These are phyloP conservation scores for Kodamaea laetipori DNA, from an alignment of 805 yeast species.

Conservation along the genomic window DNA sequence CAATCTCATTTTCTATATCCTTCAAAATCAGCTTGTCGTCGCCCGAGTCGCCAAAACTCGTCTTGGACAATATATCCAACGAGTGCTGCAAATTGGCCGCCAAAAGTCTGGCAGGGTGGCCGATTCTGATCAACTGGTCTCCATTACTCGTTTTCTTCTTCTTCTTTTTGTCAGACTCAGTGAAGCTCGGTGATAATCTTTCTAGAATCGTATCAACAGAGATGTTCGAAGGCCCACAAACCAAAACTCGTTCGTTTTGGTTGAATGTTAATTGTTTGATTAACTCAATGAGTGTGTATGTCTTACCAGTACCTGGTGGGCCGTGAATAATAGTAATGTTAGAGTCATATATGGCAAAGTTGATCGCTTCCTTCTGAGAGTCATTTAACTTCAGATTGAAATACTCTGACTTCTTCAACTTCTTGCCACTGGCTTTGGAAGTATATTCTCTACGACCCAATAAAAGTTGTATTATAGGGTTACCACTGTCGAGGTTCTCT, in stretches of 20 bases:
- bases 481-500: slow-evolving; percentile 38
- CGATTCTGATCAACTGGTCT: slow-evolving; percentile 69
- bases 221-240: slow-evolving; percentile 93
- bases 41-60: slow-evolving; percentile 49
- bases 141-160: slow-evolving; percentile 32
- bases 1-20: slow-evolving; percentile 74
- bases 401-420: slow-evolving; percentile 26
- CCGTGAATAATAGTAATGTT: slow-evolving; percentile 70
- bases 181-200: slow-evolving; percentile 50
- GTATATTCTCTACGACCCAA: slow-evolving; percentile 45
- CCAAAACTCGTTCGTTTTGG: slow-evolving; percentile 57
- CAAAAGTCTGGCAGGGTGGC: slow-evolving; percentile 89
- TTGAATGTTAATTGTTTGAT: slow-evolving; percentile 66
- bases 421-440: slow-evolving; percentile 2
- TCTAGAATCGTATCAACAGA: slow-evolving; percentile 91
- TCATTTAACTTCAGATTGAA: slow-evolving; percentile 53
- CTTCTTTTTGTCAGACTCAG: slow-evolving; percentile 17
- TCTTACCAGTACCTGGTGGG: slow-evolving; percentile 83
- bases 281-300: slow-evolving; percentile 80
- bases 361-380: slow-evolving; percentile 75
- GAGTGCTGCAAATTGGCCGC: slow-evolving; percentile 67
- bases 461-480: slow-evolving; percentile 43
- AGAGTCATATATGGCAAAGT: slow-evolving; percentile 57
- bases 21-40: slow-evolving; percentile 49
- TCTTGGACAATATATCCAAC: slow-evolving; percentile 67